Evolutionary conservation across 495 filamentous ascomycete genomes (phyloP).

Genomic region (Podospora didyma): DNA sequence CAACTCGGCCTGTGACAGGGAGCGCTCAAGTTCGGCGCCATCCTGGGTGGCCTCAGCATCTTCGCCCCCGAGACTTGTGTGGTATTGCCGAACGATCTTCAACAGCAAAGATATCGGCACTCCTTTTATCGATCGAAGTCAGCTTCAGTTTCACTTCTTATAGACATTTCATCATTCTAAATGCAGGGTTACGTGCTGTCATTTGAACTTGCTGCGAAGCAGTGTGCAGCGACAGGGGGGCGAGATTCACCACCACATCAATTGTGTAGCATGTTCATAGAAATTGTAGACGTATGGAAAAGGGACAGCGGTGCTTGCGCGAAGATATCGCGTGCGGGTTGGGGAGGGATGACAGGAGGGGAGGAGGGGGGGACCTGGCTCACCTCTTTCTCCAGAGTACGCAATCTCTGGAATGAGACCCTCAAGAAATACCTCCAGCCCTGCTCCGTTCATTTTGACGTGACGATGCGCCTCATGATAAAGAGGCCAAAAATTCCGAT

Average conservation of each 20-base stretch:
- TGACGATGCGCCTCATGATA: conserved; percentile 21
- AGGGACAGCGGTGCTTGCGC: not conserved
- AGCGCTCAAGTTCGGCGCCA: conserved; percentile 16
- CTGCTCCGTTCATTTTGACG: conserved; percentile 54
- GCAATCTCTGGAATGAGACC: conserved; percentile 71
- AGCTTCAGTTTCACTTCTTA: conserved; percentile 3
- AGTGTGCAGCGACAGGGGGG: too few species aligned
- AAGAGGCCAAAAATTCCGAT: conserved; percentile 13
- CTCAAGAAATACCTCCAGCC: conserved; percentile 67
- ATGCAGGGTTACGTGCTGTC: too few species aligned
- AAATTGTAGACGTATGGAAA: not conserved
- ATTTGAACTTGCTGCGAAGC: too few species aligned
- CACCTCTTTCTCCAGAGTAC: conserved; percentile 62
- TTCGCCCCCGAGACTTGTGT: conserved; percentile 10
- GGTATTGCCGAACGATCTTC: conserved; percentile 28
- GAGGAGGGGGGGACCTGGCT: conserved; percentile 27
- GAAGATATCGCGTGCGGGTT: too few species aligned
- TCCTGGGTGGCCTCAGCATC: not conserved
- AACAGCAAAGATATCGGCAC: conserved; percentile 22
- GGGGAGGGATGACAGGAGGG: not conserved
- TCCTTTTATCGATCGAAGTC: conserved; percentile 17
- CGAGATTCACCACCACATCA: too few species aligned
- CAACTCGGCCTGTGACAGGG: conserved; percentile 25
- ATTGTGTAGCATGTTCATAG: not conserved
- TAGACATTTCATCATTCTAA: too few species aligned